Evolutionary conservation across 2,329 filamentous ascomycete species (phyloP), one percentile per base, ranked within the genome.

Genomic region (Nemania bipapillata): DNA sequence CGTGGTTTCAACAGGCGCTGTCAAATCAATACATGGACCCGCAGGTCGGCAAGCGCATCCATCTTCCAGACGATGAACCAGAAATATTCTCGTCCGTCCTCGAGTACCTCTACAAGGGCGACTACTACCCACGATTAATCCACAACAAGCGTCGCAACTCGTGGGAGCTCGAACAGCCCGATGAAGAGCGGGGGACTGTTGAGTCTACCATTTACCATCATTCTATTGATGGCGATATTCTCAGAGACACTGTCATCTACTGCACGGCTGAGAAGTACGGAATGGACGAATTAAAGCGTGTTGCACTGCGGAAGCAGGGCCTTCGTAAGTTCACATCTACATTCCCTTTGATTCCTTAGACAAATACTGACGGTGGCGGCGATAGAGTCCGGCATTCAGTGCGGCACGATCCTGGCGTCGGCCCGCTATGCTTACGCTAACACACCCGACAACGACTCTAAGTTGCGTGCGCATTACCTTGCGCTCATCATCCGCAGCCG

Each of bases 81-180:
- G 93, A 97, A 79, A 91, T 97, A 76, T 94, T 97, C 80, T 96
- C 93, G 7, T 94, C 91, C 5, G 86, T 97, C 11, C 89, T 97
- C 65, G 94, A 97, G 79, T 97, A 91, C 74, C 89, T 97, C 65
- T 96, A 96, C 86, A 96, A 96, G 82, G 94, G 94, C 72, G 94
- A 97, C 81, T 97, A 97, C 83, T 94, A 91, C 74, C 94, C 94
- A 2, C 91, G 91, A 20, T 86, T 97, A 26, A 82, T 93, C 65
- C 93, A 93, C 81, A 93, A 95, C 82, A 93, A 94, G 83, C 89
- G 90, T 71, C 87, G 88, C 63, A 90, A 93, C 79, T 90, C 88
- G 60, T 97, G 92, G 91, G 90, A 92, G 77, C 83, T 97, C n/a
- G 93, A 96, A 80, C 87, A 89, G 57, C 79, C 81, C 0, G 77